Evolutionary conservation across 371 early-diverging fungal genomes (phyloP).

Genomic region (Lichtheimia corymbifera): DNA sequence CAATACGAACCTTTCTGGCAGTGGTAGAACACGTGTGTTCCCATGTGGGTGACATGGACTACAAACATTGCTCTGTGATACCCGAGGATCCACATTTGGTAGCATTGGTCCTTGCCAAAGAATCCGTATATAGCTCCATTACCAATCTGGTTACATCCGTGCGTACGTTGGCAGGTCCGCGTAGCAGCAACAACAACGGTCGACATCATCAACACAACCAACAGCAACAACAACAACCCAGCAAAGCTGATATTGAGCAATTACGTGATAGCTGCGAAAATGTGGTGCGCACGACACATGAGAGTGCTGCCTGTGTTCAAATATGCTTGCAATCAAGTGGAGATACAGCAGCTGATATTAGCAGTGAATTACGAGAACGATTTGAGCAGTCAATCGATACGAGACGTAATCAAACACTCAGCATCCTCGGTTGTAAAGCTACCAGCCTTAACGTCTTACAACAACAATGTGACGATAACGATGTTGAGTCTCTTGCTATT

Average conservation of each 20-base stretch:
- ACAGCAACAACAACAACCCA: slow-evolving; percentile 2
- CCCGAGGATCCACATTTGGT: slow-evolving; percentile 47
- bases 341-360: slow-evolving; percentile 14
- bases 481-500: slow-evolving; percentile 7
- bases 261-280: slow-evolving; percentile 34
- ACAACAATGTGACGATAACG: slow-evolving; percentile 22
- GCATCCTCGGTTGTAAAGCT: slow-evolving; percentile 39
- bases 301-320: slow-evolving; percentile 35
- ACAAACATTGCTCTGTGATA: slow-evolving; percentile 31
- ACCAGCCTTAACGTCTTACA: slow-evolving; percentile 38
- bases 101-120: slow-evolving; percentile 44
- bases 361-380: slow-evolving; percentile 15
- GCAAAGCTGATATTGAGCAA: slow-evolving; percentile 24
- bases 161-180: slow-evolving; percentile 29
- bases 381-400: slow-evolving; percentile 24
- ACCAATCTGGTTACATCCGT: slow-evolving; percentile 50
- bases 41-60: slow-evolving; percentile 34
- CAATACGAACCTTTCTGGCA: slow-evolving; percentile 39
- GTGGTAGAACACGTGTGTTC: slow-evolving; percentile 48
- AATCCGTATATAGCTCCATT: slow-evolving; percentile 48
- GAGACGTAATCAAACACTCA: slow-evolving; percentile 34
- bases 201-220: too few relatives aligned
- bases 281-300: slow-evolving; percentile 34
- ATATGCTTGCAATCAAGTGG: slow-evolving; percentile 23
- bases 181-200: too few relatives aligned